These are phyloP conservation scores for Vitis labrusca DNA, from an alignment of 164 flowering plant species.

Conservation along the genomic window DNA sequence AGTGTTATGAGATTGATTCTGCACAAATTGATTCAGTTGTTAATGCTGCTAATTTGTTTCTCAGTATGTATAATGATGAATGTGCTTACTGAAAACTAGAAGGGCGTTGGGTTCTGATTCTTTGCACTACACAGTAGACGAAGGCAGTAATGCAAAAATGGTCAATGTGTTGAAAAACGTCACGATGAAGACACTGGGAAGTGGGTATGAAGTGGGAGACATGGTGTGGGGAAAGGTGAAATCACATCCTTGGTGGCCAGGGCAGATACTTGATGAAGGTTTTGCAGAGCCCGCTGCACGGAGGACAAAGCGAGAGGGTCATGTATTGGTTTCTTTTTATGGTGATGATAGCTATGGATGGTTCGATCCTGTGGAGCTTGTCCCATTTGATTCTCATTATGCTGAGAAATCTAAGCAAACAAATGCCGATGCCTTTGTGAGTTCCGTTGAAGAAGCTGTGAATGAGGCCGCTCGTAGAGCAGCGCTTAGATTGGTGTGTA, in stretches of 20 bases:
- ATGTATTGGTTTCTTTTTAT: slow-evolving; percentile 88
- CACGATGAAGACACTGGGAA: slow-evolving; percentile 27
- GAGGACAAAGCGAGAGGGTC: slow-evolving; percentile 61
- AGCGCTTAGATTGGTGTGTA: slow-evolving; percentile 69
- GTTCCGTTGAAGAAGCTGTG: slow-evolving; percentile 90
- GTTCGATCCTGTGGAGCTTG: slow-evolving; percentile 83
- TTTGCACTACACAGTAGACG: no score
- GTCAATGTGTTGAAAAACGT: slow-evolving; percentile 42
- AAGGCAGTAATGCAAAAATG: slow-evolving; percentile 33
- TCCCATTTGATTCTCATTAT: slow-evolving; percentile 71
- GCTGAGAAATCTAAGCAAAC: slow-evolving; percentile 79
- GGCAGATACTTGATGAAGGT: slow-evolving; percentile 71
- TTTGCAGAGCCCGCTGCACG: slow-evolving; percentile 75
- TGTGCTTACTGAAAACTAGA: no score
- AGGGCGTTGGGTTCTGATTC: no score
- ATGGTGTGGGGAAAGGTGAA: slow-evolving; percentile 99
- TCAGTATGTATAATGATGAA: no score
- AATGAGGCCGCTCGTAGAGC: slow-evolving; percentile 76
- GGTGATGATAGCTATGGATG: slow-evolving; percentile 99
- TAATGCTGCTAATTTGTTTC: no score
- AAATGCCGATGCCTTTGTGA: slow-evolving; percentile 50
- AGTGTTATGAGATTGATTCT: slow-evolving; percentile 4
- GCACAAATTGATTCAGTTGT: slow-evolving; percentile 29
- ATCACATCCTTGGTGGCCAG: slow-evolving; percentile 99
- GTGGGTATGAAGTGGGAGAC: slow-evolving; percentile 64